Conservation (phyloP, 208 protist genomes). For the Trichomonas vaginalis region DNA sequence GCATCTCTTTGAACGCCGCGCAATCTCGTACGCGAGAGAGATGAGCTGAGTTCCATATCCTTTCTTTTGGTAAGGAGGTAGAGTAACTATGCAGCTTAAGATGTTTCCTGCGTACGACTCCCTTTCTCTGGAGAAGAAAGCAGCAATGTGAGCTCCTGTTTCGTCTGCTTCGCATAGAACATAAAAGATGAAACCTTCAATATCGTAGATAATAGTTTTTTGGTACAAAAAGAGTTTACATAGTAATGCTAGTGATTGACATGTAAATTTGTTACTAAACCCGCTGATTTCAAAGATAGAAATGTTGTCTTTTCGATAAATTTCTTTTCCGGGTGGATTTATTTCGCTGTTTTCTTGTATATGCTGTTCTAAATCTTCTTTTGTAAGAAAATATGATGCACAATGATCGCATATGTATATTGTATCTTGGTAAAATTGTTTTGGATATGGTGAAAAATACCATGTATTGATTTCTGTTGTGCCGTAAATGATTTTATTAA, state of each 20-base stretch:
- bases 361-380: background rate
- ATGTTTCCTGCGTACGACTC: background rate
- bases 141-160: constrained; percentile 71
- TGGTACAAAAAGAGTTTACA: constrained; percentile 97
- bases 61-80: constrained; percentile 1
- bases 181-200: constrained; percentile 97
- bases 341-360: background rate
- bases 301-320: background rate
- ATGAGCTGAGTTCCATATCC: constrained; percentile 94
- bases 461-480: background rate
- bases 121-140: constrained; percentile 81
- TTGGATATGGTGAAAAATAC: constrained; percentile 19
- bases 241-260: constrained; percentile 85
- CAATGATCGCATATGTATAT: background rate
- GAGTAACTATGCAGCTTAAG: background rate
- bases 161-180: constrained; percentile 73
- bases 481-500: background rate
- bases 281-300: background rate
- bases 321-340: background rate
- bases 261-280: constrained; percentile 8
- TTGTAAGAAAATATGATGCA: background rate
- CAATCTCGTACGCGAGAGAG: constrained; percentile 86
- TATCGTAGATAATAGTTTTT: constrained; percentile 97
- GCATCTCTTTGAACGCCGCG: constrained; percentile 70
- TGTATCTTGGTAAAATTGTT: background rate